Conservation (phyloP, 2,329 filamentous ascomycete species). For the Beauveria brongniartii region DNA sequence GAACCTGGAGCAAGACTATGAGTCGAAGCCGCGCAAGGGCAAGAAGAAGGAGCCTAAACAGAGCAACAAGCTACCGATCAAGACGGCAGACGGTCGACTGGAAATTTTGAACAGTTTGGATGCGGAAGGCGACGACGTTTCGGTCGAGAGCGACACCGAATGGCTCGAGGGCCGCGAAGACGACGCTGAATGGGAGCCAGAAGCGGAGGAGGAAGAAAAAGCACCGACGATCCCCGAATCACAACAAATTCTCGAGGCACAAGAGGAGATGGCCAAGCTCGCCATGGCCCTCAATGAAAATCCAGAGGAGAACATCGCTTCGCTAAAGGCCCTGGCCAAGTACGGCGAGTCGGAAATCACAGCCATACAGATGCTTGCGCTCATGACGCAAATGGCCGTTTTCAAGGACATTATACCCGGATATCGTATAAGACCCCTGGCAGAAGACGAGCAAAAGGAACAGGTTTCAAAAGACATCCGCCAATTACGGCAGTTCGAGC, state of each 20-base stretch:
- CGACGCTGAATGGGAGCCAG: slow-evolving; percentile 37
- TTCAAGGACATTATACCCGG: slow-evolving; percentile 97
- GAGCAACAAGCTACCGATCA: slow-evolving; percentile 73
- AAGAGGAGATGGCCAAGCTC: slow-evolving; percentile 84
- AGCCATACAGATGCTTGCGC: slow-evolving; percentile 74
- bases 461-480: slow-evolving; percentile 91
- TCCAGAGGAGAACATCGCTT: slow-evolving; percentile 79
- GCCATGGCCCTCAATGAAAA: slow-evolving; percentile 79
- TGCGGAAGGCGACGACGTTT: slow-evolving; percentile 54
- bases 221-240: slow-evolving; percentile 61
- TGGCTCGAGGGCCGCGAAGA: slow-evolving; percentile 57
- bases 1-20: slow-evolving; percentile 90
- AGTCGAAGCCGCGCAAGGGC: slow-evolving; percentile 68
- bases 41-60: slow-evolving; percentile 61
- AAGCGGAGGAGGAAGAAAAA: slow-evolving; percentile 39
- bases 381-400: slow-evolving; percentile 80
- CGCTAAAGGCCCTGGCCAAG: slow-evolving; percentile 69
- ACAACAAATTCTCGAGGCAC: slow-evolving; percentile 76
- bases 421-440: slow-evolving; percentile 80
- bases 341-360: slow-evolving; percentile 62
- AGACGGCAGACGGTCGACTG: slow-evolving; percentile 69
- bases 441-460: slow-evolving; percentile 64
- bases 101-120: slow-evolving; percentile 50
- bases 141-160: slow-evolving; percentile 48
- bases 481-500: slow-evolving; percentile 75